phyloP scores from a whole-genome alignment of 176 grass and related monocot species.

The Bothriochloa decipiens region DNA sequence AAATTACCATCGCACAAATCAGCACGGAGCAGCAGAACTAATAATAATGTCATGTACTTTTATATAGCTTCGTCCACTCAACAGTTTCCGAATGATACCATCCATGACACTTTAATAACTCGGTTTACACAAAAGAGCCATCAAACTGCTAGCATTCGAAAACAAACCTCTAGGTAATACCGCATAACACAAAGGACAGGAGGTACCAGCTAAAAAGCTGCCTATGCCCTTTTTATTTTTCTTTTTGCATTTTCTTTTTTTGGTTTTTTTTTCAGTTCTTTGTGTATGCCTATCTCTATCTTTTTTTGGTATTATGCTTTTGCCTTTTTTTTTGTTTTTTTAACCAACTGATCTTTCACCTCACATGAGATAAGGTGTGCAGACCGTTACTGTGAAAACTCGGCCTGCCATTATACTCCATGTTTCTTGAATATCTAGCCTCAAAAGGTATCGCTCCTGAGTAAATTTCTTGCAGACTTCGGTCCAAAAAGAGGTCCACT shows the following conservation, averaged over 20 bases:
- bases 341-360: slow-evolving; percentile 30
- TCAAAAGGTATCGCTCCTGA: slow-evolving; percentile 67
- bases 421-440: slow-evolving; percentile 32
- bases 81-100: not conserved
- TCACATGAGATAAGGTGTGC: not conserved
- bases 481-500: slow-evolving; percentile 50
- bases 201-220: slow-evolving; percentile 8
- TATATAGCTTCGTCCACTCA: slow-evolving; percentile 24
- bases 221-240: slow-evolving; percentile 8
- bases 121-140: slow-evolving; percentile 15
- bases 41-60: slow-evolving; percentile 28
- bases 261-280: slow-evolving; percentile 3
- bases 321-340: slow-evolving; percentile 18
- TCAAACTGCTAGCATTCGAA: slow-evolving; percentile 20
- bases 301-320: slow-evolving; percentile 13
- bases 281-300: slow-evolving; percentile 35
- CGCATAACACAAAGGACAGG: slow-evolving; percentile 26
- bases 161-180: not conserved
- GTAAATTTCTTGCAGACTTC: slow-evolving; percentile 55
- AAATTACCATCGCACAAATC: not conserved
- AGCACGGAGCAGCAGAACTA: not conserved
- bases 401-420: slow-evolving; percentile 22
- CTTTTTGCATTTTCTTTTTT: not conserved
- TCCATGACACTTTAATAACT: slow-evolving; percentile 18
- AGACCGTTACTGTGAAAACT: slow-evolving; percentile 56